A percentile compares a stretch with the other conserved stretches of the same genome.
Conservation (phyloP, 179 eudicot species). For the Beta lomatogona region DNA sequence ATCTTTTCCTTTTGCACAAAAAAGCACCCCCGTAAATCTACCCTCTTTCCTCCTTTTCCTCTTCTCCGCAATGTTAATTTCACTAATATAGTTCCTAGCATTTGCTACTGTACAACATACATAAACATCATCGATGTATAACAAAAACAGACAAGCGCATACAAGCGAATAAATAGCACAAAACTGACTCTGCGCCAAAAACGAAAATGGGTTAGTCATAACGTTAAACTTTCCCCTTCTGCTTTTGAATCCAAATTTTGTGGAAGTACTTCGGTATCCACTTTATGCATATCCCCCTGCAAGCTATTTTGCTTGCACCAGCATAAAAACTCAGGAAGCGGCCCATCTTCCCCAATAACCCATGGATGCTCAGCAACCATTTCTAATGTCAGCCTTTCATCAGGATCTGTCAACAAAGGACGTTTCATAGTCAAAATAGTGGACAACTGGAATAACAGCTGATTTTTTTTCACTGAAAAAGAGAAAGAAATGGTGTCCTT, state of each 20-base stretch:
- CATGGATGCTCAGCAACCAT: slow-evolving; percentile 74
- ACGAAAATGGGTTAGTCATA: slow-evolving; percentile 16
- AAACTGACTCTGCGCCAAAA: not conserved
- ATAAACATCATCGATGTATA: slow-evolving; percentile 11
- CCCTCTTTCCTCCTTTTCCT: slow-evolving; percentile 6
- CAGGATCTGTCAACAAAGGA: slow-evolving; percentile 62
- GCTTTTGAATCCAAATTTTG: not conserved
- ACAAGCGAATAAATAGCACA: not conserved
- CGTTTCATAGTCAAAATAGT: slow-evolving; percentile 1
- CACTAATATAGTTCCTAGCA: slow-evolving; percentile 29
- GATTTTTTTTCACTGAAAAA: not conserved
- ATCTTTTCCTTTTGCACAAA: not conserved
- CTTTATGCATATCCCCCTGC: slow-evolving; percentile 32
- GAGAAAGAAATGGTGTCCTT: not conserved
- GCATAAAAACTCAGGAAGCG: slow-evolving; percentile 71
- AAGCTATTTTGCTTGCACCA: slow-evolving; percentile 69
- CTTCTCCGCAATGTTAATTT: slow-evolving; percentile 14
- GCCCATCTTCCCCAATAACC: slow-evolving; percentile 77
- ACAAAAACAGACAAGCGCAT: slow-evolving; percentile 3
- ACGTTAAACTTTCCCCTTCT: slow-evolving; percentile 3
- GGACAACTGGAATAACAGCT: not conserved
- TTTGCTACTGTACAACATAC: slow-evolving; percentile 37
- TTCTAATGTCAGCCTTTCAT: slow-evolving; percentile 60
- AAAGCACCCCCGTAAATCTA: not conserved
- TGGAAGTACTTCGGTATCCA: slow-evolving; percentile 26